Base-by-base conservation (phyloP, 805 yeast genomes). In the Cyberlindnera mycetangii region DNA sequence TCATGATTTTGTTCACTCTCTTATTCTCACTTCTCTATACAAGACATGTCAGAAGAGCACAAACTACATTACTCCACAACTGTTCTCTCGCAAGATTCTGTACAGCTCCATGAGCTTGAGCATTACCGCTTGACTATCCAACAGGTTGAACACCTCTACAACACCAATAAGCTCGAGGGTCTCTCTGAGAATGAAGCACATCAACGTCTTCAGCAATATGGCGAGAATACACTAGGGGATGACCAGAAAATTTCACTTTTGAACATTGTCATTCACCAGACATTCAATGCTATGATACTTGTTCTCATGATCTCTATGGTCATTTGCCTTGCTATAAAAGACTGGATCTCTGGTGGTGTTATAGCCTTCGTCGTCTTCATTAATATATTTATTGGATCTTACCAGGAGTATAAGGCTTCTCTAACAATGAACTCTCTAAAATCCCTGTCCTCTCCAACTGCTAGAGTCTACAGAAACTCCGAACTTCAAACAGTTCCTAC, bases 311-410 rank as follows among this genome's bases (percentile, higher is more conserved):
- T 83, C 30, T 78, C 88, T 15, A 77, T 81, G 85, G 62, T 79
- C 17, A 82, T 85, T 41, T 81, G 90, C 5, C 71, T 84, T 39
- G 89, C 84, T 17, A 82, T 85, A 51, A 70, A 72, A 46, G 92
- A 85, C 61, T 85, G 87, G 84, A 85, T 85, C 51, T 80, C 88
- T 8, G 93, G 89, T 39, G 93, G 92, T 43, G 92, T 85, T 27
- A 82, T 85, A 59, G 80, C 78, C 1, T 82, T 76, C 37, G 90
- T 85, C 19, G 78, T 85, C 24, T 60, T 62, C 25, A 70, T 85
- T 44, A 85, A 85, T 57, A 78, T 85, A 30, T 64, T 65, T 22
- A 82, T 85, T 45, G 93, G 93, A 4, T 75, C 81, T 44, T 63
- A 75, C 51, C 93, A 85, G 62, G 92, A 85, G 59, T 72, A 70